phyloP scores from a whole-genome alignment of 495 filamentous ascomycete species.

The Opeltia flavorubescens region DNA sequence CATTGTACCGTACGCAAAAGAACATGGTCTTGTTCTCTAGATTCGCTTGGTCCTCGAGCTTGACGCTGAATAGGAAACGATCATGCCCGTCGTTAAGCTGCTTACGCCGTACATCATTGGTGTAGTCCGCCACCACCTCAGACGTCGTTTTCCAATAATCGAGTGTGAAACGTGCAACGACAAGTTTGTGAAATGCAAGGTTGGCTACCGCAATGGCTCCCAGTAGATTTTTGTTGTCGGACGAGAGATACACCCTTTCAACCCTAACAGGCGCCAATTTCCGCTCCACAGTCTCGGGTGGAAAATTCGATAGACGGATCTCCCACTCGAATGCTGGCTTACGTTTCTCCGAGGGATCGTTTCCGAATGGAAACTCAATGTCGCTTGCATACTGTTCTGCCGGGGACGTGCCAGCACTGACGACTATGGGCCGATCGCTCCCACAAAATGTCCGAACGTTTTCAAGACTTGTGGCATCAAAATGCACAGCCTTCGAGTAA shows the following conservation, averaged over 20 bases:
- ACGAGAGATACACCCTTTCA: conserved; percentile 72
- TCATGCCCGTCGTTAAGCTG: conserved; percentile 59
- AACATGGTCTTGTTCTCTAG: conserved; percentile 81
- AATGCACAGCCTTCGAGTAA: conserved; percentile 89
- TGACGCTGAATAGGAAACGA: conserved; percentile 86
- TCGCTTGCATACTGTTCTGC: conserved; percentile 76
- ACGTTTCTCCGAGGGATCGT: conserved; percentile 29
- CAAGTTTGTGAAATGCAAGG: conserved; percentile 75
- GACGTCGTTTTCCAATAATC: conserved; percentile 98
- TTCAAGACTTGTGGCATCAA: conserved; percentile 75
- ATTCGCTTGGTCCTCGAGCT: conserved; percentile 76
- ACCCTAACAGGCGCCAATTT: conserved; percentile 53
- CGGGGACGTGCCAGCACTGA: conserved; percentile 90
- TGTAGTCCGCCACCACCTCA: conserved; percentile 79
- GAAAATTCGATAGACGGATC: conserved; percentile 71
- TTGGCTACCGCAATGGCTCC: conserved; percentile 78
- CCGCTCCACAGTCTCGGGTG: conserved; percentile 48
- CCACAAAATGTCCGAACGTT: conserved; percentile 91
- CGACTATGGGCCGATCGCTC: conserved; percentile 82
- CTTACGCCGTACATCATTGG: conserved; percentile 57
- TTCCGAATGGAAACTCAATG: conserved; percentile 68
- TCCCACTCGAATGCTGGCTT: conserved; percentile 68
- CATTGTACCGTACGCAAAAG: conserved; percentile 80
- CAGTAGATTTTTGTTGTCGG: conserved; percentile 70
- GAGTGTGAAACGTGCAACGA: conserved; percentile 83